Percentiles rank a stretch among this genome's conserved stretches.
Conservation (phyloP, 192 early-diverging fungal genomes). For the Linnemannia hyalina region DNA sequence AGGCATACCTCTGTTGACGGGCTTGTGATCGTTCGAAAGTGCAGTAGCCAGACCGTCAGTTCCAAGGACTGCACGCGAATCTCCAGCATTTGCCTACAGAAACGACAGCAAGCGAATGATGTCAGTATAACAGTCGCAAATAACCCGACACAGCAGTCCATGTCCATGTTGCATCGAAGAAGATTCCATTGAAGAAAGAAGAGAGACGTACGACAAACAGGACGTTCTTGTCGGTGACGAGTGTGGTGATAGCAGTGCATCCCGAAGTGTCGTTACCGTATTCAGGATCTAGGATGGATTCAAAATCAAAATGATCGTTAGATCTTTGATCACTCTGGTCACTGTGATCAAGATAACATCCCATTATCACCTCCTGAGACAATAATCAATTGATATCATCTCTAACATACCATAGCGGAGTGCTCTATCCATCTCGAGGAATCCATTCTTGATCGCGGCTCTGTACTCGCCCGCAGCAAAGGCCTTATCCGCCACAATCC, state of each 20-base stretch:
- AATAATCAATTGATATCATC: neutral
- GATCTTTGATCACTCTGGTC: too few species aligned
- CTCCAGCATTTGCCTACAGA: slow-evolving; percentile 89
- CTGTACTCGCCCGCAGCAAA: slow-evolving; percentile 81
- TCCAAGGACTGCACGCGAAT: slow-evolving; percentile 93
- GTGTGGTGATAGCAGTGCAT: slow-evolving; percentile 94
- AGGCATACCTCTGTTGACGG: slow-evolving; percentile 75
- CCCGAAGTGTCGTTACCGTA: slow-evolving; percentile 90
- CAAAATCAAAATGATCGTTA: neutral
- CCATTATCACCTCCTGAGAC: too few species aligned
- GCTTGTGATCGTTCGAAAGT: slow-evolving; percentile 97
- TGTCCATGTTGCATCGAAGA: too few species aligned
- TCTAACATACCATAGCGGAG: slow-evolving; percentile 74
- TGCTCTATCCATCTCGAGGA: slow-evolving; percentile 82
- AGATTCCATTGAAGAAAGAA: too few species aligned
- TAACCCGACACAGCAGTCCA: neutral
- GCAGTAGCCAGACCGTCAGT: slow-evolving; percentile 79
- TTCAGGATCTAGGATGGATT: slow-evolving; percentile 69
- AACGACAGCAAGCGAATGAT: neutral
- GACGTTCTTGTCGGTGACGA: slow-evolving; percentile 86
- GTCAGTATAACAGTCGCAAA: neutral
- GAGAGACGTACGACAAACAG: slow-evolving; percentile 74
- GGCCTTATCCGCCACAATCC: slow-evolving; percentile 71
- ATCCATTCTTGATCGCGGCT: slow-evolving; percentile 87
- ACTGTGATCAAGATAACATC: too few species aligned